A percentile compares a stretch with the other conserved stretches of the same genome.
phyloP scores from a whole-genome alignment of 78 protist species.

The Thecamonas trahens region DNA sequence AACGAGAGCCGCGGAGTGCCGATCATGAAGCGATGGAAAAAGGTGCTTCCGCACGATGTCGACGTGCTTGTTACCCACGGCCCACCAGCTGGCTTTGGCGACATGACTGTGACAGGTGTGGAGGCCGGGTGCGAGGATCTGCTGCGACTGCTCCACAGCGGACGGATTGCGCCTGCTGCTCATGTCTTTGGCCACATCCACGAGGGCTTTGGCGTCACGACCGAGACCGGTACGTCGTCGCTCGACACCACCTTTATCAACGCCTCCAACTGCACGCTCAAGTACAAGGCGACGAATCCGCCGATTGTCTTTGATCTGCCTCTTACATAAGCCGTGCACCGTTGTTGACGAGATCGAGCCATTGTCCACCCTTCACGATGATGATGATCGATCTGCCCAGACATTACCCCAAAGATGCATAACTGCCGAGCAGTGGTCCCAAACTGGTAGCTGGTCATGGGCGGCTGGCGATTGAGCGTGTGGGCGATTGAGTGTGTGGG shows the following conservation, averaged over 20 bases:
- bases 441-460: no score
- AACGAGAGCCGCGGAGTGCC: neutral
- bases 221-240: no score
- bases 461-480: no score
- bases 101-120: neutral
- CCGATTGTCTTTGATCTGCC: neutral
- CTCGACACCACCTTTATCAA: neutral
- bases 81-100: neutral
- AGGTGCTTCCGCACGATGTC: neutral
- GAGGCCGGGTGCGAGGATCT: neutral
- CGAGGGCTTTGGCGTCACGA: neutral
- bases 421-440: no score
- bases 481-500: no score
- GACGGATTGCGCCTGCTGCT: no score
- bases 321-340: no score
- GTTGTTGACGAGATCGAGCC: no score
- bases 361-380: no score
- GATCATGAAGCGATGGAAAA: neutral
- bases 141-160: no score
- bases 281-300: neutral
- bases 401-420: no score
- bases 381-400: no score
- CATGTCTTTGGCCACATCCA: neutral
- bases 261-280: neutral
- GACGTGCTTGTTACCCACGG: conserved; percentile 1